A percentile compares a stretch with the other conserved stretches of the same genome.
phyloP scores from a whole-genome alignment of 441 rosid species.

The Brassica hybrid region DNA sequence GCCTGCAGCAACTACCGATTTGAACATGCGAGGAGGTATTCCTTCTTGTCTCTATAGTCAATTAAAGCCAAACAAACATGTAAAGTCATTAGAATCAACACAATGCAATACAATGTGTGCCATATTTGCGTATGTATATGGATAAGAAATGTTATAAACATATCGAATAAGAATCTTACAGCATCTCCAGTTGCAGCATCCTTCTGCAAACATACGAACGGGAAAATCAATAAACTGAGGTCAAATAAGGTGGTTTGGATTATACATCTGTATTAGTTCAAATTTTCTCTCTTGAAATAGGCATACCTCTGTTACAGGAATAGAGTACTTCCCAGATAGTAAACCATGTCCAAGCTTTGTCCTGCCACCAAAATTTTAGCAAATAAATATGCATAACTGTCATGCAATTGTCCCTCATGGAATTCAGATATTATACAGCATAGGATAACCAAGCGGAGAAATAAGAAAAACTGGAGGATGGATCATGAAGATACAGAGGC shows the following conservation, averaged over 20 bases:
- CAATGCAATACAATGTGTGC: not conserved
- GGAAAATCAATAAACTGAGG: slow-evolving; percentile 20
- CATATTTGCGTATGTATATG: not conserved
- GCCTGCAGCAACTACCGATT: slow-evolving; percentile 89
- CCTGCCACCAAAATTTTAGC: slow-evolving; percentile 53
- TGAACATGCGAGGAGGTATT: slow-evolving; percentile 96
- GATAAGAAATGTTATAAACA: slow-evolving; percentile 12
- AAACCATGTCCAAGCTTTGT: slow-evolving; percentile 95
- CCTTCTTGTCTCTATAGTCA: slow-evolving; percentile 86
- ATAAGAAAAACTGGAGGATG: slow-evolving; percentile 17
- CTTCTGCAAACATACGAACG: slow-evolving; percentile 34
- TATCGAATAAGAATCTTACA: slow-evolving; percentile 57
- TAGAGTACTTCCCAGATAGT: slow-evolving; percentile 89
- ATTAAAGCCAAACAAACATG: slow-evolving; percentile 20
- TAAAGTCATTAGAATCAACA: slow-evolving; percentile 25
- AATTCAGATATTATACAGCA: not conserved
- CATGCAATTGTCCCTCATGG: slow-evolving; percentile 11
- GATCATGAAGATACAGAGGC: slow-evolving; percentile 25
- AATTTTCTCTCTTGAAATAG: not conserved
- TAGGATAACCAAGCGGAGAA: not conserved
- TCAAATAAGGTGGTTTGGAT: slow-evolving; percentile 30
- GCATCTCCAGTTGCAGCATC: slow-evolving; percentile 41
- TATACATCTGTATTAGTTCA: slow-evolving; percentile 25
- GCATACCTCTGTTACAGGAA: slow-evolving; percentile 74
- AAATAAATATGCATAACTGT: slow-evolving; percentile 25